Evolutionary conservation across 1,284 basidiomycete species (phyloP).

Genomic region (Exobasidium rhododendri): DNA sequence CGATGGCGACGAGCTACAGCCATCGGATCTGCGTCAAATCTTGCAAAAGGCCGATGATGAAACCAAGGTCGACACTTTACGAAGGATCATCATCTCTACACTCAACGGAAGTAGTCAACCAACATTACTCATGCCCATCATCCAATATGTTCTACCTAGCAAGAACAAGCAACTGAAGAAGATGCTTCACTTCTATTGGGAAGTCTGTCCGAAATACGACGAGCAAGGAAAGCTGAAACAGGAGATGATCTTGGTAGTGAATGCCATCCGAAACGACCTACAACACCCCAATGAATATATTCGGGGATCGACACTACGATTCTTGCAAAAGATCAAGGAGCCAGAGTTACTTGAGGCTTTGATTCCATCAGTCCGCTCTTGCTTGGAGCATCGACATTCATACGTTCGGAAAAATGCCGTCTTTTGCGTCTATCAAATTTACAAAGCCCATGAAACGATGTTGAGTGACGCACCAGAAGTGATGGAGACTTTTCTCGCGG

Average conservation of each 20-base stretch:
- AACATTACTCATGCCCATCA: slow-evolving; percentile 90
- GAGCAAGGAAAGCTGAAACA: slow-evolving; percentile 97
- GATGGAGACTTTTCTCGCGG: slow-evolving; percentile 94
- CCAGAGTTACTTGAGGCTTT: slow-evolving; percentile 92
- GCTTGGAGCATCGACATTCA: slow-evolving; percentile 95
- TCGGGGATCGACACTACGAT: slow-evolving; percentile 90
- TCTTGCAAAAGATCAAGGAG: slow-evolving; percentile 93
- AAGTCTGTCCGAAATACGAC: slow-evolving; percentile 97
- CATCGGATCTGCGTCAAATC: slow-evolving; percentile 71
- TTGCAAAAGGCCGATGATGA: slow-evolving; percentile 97
- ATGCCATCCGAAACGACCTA: slow-evolving; percentile 95
- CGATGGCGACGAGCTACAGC: slow-evolving; percentile 16
- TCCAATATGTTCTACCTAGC: slow-evolving; percentile 94
- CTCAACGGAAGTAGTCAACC: slow-evolving; percentile 93
- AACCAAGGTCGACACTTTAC: slow-evolving; percentile 92
- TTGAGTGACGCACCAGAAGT: slow-evolving; percentile 96
- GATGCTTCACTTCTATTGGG: slow-evolving; percentile 96
- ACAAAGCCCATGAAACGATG: slow-evolving; percentile 75
- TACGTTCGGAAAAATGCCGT: slow-evolving; percentile 99
- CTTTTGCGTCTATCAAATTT: slow-evolving; percentile 91
- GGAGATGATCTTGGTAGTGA: slow-evolving; percentile 95
- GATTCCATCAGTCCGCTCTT: slow-evolving; percentile 85
- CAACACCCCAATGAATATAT: slow-evolving; percentile 99
- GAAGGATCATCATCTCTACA: slow-evolving; percentile 90
- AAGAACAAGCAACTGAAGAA: slow-evolving; percentile 98